Percentiles rank a stretch among this genome's conserved stretches.
phyloP scores from a whole-genome alignment of 2,329 filamentous ascomycete species.

The Metarhizium rileyi region DNA sequence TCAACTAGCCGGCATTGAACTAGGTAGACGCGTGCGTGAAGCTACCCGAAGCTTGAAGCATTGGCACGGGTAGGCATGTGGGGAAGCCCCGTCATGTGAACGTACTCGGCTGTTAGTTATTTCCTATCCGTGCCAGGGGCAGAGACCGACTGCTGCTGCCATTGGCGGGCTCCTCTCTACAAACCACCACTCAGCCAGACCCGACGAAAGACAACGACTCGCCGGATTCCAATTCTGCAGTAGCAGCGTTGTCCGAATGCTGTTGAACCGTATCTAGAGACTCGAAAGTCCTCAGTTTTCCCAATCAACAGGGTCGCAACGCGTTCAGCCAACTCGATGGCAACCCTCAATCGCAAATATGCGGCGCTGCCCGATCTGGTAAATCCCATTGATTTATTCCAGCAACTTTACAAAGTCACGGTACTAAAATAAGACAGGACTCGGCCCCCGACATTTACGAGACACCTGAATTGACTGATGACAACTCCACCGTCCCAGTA shows the following conservation, averaged over 20 bases:
- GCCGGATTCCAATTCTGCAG: too few relatives aligned
- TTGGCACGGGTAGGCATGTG: neutral
- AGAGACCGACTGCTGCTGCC: too few relatives aligned
- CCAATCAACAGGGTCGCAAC: neutral
- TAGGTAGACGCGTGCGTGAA: neutral
- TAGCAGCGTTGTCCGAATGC: too few relatives aligned
- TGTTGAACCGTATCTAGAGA: too few relatives aligned
- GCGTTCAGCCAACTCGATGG: slow-evolving; percentile 5
- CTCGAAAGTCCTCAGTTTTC: too few relatives aligned
- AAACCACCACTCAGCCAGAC: too few relatives aligned
- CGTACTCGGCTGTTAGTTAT: too few relatives aligned
- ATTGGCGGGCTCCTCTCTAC: too few relatives aligned
- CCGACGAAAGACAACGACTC: neutral
- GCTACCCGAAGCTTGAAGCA: neutral
- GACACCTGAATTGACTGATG: slow-evolving; percentile 85
- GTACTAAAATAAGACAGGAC: slow-evolving; percentile 46
- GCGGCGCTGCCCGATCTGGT: slow-evolving; percentile 73
- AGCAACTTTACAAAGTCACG: slow-evolving; percentile 6
- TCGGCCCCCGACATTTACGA: slow-evolving; percentile 93
- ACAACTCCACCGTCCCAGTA: slow-evolving; percentile 76
- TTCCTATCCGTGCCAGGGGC: too few relatives aligned
- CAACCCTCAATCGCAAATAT: slow-evolving; percentile 71
- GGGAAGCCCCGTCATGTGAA: neutral
- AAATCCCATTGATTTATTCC: slow-evolving; percentile 15
- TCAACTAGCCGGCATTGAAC: neutral